A percentile compares a stretch with the other conserved stretches of the same genome.
These are phyloP conservation scores for Diaporthe nobilis DNA, from an alignment of 2,329 filamentous ascomycete species.

Conservation along the genomic window DNA sequence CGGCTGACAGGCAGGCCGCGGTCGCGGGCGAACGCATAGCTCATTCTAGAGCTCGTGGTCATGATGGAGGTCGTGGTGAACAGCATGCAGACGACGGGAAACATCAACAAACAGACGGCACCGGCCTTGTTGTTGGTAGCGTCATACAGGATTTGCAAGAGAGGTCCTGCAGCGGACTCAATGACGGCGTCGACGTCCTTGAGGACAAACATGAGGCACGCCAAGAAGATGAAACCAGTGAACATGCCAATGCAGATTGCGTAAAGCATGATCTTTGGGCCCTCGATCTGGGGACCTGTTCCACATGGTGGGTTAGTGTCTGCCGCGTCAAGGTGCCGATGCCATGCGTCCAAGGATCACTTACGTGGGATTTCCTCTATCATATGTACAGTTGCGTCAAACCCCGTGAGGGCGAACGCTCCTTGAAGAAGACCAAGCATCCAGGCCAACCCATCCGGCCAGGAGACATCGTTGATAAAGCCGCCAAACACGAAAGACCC, in stretches of 20 bases:
- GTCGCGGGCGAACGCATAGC: slow-evolving; percentile 77
- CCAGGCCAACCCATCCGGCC: slow-evolving; percentile 77
- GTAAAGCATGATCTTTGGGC: slow-evolving; percentile 77
- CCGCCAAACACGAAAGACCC: slow-evolving; percentile 75
- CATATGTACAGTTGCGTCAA: slow-evolving; percentile 67
- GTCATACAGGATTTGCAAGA: slow-evolving; percentile 64
- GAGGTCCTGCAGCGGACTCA: slow-evolving; percentile 53
- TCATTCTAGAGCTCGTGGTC: slow-evolving; percentile 77
- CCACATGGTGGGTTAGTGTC: not conserved
- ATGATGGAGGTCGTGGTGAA: slow-evolving; percentile 76
- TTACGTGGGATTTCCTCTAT: slow-evolving; percentile 69
- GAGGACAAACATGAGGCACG: slow-evolving; percentile 75
- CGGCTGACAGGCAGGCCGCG: slow-evolving; percentile 75
- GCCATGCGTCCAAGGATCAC: not conserved
- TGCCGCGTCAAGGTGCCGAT: not conserved
- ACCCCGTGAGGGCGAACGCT: slow-evolving; percentile 64
- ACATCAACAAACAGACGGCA: slow-evolving; percentile 76
- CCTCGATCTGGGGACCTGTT: slow-evolving; percentile 65
- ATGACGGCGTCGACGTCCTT: slow-evolving; percentile 67
- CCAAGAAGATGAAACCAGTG: slow-evolving; percentile 64
- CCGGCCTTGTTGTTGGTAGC: slow-evolving; percentile 74
- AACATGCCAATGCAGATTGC: slow-evolving; percentile 74
- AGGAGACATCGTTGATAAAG: slow-evolving; percentile 78
- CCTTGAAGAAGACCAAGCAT: slow-evolving; percentile 68
- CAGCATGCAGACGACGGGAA: slow-evolving; percentile 73